phyloP scores from a whole-genome alignment of 129 eudicot species.

The Arctium minus region DNA sequence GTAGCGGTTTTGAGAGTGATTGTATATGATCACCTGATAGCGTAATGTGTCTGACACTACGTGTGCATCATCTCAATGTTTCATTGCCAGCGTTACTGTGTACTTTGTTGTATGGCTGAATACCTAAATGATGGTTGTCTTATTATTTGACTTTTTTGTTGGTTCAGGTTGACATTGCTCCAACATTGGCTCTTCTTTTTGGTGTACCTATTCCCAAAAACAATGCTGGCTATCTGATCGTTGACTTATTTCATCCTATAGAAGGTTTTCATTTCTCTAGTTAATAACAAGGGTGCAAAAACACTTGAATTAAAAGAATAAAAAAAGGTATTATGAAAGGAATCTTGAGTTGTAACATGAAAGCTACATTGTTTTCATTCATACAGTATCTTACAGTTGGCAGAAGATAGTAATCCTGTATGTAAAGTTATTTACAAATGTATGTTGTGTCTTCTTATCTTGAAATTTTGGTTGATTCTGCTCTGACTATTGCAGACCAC shows the following conservation, averaged over 20 bases:
- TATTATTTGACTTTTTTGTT: constrained; percentile 18
- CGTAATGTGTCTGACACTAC: background rate
- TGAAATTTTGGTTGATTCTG: background rate
- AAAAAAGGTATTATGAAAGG: background rate
- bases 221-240: constrained; percentile 64
- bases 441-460: background rate
- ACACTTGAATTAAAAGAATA: background rate
- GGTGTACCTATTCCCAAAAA: constrained; percentile 95
- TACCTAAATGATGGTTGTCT: background rate
- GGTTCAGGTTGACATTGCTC: constrained; percentile 75
- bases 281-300: constrained; percentile 3
- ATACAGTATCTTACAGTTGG: background rate
- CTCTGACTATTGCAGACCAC: constrained; percentile 44
- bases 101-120: background rate
- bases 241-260: constrained; percentile 51
- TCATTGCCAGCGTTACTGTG: background rate
- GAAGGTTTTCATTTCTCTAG: constrained; percentile 46
- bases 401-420: background rate
- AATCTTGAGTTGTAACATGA: background rate
- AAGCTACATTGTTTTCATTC: too few relatives aligned
- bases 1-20: background rate
- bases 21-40: background rate
- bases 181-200: constrained; percentile 84
- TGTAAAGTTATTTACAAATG: background rate
- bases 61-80: background rate